Evolutionary conservation across 768 basidiomycete species (phyloP), one percentile per base, ranked within the genome.

Genomic region (Tubosaeta sp.): DNA sequence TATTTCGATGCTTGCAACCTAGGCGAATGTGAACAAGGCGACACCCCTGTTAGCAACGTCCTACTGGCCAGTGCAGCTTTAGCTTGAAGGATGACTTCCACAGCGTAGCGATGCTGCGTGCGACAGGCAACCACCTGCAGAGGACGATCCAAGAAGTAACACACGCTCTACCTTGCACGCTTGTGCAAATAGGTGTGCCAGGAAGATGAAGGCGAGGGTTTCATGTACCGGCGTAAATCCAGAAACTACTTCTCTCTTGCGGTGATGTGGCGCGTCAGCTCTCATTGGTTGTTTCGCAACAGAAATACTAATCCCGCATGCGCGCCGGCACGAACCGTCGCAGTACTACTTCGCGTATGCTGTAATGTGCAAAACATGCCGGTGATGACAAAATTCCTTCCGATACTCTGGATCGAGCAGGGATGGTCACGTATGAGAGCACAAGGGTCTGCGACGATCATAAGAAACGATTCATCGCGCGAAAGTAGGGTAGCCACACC

Each of bases 371-470:
- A 16, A 97, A 72, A 65, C 84, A 88, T 6, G 83, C 84, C 4
- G 94, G 94, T 0, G 87, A 83, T 5, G 76, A 68, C 14, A 92
- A 74, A 2, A 81, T 63, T 14, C 78, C 70, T 6, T 66, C 56
- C 2, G 81, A 73, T 1, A 86, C 57, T 5, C 82, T 77, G 5
- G 81, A 81, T 29, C 75, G 73, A 0, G 94, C 80, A 0, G 97
- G 97, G 43, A 98, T 97, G 1, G 91, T 95, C 46, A 99, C 89
- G 57, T 97, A 95, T 25, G 87, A 80, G 27, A 98, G 70, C 44
- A 99, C 79, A 4, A 98, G 78, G 0, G 95, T 97, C 95, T 98
- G 35, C 6, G 22, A 33, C 5, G 31, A 60, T 25, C 38, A 41
- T 53, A 35, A 55, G 53, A 48, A 19, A 33, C 22, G 34, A 11